phyloP scores from a whole-genome alignment of 805 yeast species.

The Nakazawaea ernobii region DNA sequence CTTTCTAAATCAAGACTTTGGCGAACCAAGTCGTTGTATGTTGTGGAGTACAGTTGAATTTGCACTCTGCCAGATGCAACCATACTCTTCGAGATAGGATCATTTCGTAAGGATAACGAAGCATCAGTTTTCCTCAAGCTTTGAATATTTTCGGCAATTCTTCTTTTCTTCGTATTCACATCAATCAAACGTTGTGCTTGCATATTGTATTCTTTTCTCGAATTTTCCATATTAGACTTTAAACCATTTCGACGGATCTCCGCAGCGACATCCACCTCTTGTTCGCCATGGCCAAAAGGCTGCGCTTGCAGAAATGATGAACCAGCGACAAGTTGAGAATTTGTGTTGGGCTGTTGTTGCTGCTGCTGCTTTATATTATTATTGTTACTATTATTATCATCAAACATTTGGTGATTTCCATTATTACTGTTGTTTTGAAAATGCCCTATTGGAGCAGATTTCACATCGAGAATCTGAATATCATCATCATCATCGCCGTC shows the following conservation, averaged over 20 bases:
- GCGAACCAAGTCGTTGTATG: not conserved
- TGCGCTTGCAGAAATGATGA: no score
- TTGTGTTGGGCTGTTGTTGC: not conserved
- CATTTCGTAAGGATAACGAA: not conserved
- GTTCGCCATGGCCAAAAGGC: no score
- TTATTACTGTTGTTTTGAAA: no score
- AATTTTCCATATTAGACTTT: not conserved
- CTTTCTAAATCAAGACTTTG: not conserved
- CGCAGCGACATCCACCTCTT: not conserved
- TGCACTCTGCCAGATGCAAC: not conserved
- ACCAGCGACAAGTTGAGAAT: not conserved
- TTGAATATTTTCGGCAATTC: not conserved
- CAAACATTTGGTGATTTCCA: not conserved
- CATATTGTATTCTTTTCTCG: not conserved
- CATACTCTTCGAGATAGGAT: constrained; percentile 1
- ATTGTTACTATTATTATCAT: not conserved
- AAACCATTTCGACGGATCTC: not conserved
- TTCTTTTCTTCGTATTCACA: not conserved
- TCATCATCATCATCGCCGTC: constrained; percentile 8
- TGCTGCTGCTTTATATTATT: not conserved
- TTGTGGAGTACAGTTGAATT: not conserved
- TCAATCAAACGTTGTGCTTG: not conserved
- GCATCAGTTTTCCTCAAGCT: constrained; percentile 2
- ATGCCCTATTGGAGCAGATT: no score
- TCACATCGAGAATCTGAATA: constrained; percentile 7